These are phyloP conservation scores for Fusarium agapanthi DNA, from an alignment of 2,329 filamentous ascomycete genomes.

Conservation along the genomic window DNA sequence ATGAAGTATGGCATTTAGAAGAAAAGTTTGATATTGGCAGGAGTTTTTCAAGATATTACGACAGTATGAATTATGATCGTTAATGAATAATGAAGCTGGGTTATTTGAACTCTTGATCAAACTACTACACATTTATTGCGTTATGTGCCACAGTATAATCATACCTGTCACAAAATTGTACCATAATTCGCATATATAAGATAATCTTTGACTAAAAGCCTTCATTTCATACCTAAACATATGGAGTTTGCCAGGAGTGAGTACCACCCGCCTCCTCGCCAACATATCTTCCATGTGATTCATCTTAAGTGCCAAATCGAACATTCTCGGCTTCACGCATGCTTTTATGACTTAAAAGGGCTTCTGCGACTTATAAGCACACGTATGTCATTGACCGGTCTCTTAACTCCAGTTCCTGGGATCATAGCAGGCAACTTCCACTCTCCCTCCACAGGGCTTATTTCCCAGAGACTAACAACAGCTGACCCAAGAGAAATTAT, in stretches of 20 bases:
- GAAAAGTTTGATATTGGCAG: background rate
- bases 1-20: background rate
- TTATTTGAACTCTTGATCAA: background rate
- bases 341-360: too few relatives aligned
- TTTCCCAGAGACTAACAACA: conserved; percentile 29
- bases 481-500: conserved; percentile 25
- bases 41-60: background rate
- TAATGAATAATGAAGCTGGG: background rate
- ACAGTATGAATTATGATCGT: background rate
- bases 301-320: background rate
- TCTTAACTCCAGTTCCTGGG: conserved; percentile 25
- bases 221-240: background rate
- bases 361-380: conserved; percentile 28
- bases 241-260: background rate
- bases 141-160: background rate
- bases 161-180: too few relatives aligned
- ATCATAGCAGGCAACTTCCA: conserved; percentile 26
- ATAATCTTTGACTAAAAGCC: background rate
- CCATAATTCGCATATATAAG: background rate
- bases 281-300: background rate
- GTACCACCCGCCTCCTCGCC: background rate
- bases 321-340: background rate
- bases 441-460: background rate
- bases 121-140: background rate
- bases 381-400: conserved; percentile 20